Conservation (phyloP, 2,329 filamentous ascomycete species). For the Ceratocystis papillata region DNA sequence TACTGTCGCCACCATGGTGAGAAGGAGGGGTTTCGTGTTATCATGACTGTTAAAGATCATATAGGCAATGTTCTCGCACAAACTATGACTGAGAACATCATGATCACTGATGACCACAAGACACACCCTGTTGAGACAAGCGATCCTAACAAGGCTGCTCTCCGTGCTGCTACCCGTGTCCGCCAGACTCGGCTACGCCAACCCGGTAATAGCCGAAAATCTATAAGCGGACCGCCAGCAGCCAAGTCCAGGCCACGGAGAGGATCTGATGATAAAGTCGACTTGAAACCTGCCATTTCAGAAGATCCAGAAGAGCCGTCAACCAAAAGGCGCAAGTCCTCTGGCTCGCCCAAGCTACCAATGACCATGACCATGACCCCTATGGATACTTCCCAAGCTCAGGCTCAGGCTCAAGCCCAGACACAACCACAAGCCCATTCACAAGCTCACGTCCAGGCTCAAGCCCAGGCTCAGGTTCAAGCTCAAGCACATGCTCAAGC, state of each 20-base stretch:
- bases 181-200: constrained; percentile 28
- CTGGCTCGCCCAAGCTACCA: constrained; percentile 59
- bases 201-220: constrained; percentile 24
- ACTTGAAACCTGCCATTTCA: constrained; percentile 2
- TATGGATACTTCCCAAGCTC: constrained; percentile 47
- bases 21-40: constrained; percentile 78
- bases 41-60: constrained; percentile 86
- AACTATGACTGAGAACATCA: constrained; percentile 74
- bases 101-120: constrained; percentile 98
- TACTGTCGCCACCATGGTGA: constrained; percentile 94
- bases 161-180: constrained; percentile 31
- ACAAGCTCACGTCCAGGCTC: constrained; percentile 26
- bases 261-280: constrained; percentile 23
- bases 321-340: constrained; percentile 70
- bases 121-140: constrained; percentile 44
- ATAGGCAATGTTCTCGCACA: constrained; percentile 69
- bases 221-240: constrained; percentile 8
- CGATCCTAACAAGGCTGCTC: constrained; percentile 19
- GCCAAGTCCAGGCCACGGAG: constrained; percentile 8
- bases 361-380: constrained; percentile 71
- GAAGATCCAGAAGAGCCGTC: constrained; percentile 36
- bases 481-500: constrained; percentile 26
- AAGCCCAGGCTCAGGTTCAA: neutral
- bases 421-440: constrained; percentile 26
- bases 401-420: constrained; percentile 27